A percentile compares a stretch with the other conserved stretches of the same genome.
Evolutionary conservation across 139 green algal genomes (phyloP).

Genomic region (Limnomonas spitsbergensis): DNA sequence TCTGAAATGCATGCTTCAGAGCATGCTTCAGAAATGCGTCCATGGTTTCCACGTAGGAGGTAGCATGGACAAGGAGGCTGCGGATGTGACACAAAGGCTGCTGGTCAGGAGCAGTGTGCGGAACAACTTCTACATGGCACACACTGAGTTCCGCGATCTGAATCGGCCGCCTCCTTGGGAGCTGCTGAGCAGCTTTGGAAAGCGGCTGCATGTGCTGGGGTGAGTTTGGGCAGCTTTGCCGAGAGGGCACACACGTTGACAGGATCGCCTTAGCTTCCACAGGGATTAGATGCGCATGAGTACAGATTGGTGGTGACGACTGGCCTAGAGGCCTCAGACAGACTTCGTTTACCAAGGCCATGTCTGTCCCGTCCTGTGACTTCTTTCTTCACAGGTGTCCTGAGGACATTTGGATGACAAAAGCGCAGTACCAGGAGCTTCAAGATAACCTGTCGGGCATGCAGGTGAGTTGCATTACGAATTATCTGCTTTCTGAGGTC

Average conservation of each 20-base stretch:
- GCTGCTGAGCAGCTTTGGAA: background rate
- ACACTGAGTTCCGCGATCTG: slow-evolving; percentile 30
- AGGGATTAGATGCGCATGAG: too few relatives aligned
- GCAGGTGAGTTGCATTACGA: slow-evolving; percentile 33
- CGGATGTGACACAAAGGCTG: slow-evolving; percentile 19
- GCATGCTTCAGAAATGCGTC: too few relatives aligned
- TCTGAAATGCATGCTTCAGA: too few relatives aligned
- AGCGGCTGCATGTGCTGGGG: slow-evolving; percentile 26
- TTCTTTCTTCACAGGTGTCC: too few relatives aligned
- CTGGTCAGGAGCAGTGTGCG: background rate
- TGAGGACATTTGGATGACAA: slow-evolving; percentile 22
- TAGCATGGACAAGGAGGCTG: slow-evolving; percentile 23
- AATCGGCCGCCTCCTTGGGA: background rate
- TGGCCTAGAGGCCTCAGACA: too few relatives aligned
- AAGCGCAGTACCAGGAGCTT: slow-evolving; percentile 21
- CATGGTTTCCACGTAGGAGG: background rate
- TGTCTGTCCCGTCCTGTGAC: too few relatives aligned
- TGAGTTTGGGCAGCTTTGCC: too few relatives aligned
- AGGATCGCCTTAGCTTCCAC: too few relatives aligned
- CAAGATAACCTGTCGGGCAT: slow-evolving; percentile 10
- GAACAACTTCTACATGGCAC: slow-evolving; percentile 34
- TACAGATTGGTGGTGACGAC: too few relatives aligned
- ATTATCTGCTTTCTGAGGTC: too few relatives aligned
- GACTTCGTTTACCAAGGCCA: too few relatives aligned
- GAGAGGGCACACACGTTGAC: too few relatives aligned